Evolutionary conservation across 208 protist species (phyloP).

Genomic region (Acanthamoeba sp.): DNA sequence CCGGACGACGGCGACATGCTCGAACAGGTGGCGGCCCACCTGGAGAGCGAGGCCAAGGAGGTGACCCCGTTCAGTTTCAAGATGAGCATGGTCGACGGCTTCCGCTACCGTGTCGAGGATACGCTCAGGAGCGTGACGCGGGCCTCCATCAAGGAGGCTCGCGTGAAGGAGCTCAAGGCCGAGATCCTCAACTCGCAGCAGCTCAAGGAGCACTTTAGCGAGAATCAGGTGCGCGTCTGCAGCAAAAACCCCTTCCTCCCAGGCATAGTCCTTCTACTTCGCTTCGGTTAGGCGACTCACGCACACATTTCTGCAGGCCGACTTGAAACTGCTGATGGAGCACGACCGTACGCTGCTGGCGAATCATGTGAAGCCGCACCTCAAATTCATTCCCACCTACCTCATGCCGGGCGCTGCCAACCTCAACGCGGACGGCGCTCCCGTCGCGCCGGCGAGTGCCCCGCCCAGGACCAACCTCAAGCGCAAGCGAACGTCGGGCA

Average conservation of each 20-base stretch:
- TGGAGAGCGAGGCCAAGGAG: not conserved
- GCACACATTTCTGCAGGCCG: too few species aligned
- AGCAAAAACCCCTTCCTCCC: too few species aligned
- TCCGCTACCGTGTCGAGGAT: constrained; percentile 62
- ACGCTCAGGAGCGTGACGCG: constrained; percentile 55
- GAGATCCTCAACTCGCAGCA: constrained; percentile 76
- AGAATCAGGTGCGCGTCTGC: constrained; percentile 27
- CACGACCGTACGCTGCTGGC: constrained; percentile 70
- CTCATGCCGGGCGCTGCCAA: not conserved
- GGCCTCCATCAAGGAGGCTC: constrained; percentile 56
- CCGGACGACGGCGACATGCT: constrained; percentile 30
- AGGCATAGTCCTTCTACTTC: too few species aligned
- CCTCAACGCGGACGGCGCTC: not conserved
- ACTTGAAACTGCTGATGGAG: constrained; percentile 62
- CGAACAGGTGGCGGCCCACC: constrained; percentile 32
- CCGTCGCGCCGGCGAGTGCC: not conserved
- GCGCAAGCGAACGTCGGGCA: constrained; percentile 3
- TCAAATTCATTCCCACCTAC: constrained; percentile 62
- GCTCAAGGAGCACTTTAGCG: constrained; percentile 68
- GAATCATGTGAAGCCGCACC: constrained; percentile 51
- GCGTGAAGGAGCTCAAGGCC: constrained; percentile 70
- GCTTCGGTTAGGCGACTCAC: too few species aligned
- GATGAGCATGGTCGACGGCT: constrained; percentile 51
- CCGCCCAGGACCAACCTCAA: not conserved
- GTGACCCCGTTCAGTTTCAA: constrained; percentile 70